These are phyloP conservation scores for Bisporella sp. DNA, from an alignment of 2,329 filamentous ascomycete genomes.

Conservation along the genomic window DNA sequence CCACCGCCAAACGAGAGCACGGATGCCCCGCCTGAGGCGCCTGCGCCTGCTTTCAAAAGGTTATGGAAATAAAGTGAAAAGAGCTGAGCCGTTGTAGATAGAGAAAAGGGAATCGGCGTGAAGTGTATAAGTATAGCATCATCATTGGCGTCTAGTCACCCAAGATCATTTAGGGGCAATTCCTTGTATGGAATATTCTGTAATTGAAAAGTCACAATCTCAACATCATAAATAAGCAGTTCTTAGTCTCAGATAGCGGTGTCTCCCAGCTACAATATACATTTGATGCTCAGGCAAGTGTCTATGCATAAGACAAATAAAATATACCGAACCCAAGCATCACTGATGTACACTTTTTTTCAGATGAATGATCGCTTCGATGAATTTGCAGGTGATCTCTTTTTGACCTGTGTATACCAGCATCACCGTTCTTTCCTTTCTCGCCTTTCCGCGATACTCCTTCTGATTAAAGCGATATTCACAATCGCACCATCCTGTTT, in stretches of 20 bases:
- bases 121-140: not conserved
- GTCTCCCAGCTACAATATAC: too few species aligned
- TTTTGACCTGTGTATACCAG: too few species aligned
- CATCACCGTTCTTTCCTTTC: not conserved
- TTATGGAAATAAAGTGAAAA: not conserved
- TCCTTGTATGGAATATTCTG: not conserved
- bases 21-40: constrained; percentile 17
- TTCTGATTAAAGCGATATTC: not conserved
- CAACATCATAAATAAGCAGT: not conserved
- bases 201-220: not conserved
- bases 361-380: too few species aligned
- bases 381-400: too few species aligned
- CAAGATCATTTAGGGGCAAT: not conserved
- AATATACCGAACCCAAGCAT: too few species aligned
- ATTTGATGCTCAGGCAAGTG: too few species aligned
- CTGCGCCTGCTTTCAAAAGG: constrained; percentile 2
- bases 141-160: not conserved
- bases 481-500: not conserved
- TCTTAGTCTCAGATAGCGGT: too few species aligned
- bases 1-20: constrained; percentile 40
- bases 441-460: not conserved
- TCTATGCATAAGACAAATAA: too few species aligned
- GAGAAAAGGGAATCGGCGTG: not conserved
- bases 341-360: too few species aligned
- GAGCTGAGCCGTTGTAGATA: not conserved